Conservation (phyloP, 805 yeast genomes). For the Candida takata region DNA sequence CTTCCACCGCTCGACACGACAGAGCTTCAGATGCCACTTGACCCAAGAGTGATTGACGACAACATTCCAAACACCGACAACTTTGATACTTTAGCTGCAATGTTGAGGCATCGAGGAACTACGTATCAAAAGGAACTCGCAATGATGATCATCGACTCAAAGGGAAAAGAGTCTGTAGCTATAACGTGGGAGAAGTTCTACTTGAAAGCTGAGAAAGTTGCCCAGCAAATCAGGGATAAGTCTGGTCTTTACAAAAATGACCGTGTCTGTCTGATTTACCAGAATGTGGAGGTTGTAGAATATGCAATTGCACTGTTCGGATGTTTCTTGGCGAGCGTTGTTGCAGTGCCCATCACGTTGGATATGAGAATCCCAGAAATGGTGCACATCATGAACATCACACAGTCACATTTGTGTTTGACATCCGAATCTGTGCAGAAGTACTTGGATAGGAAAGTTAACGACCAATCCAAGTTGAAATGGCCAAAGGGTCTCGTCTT, state of each 20-base stretch:
- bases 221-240: slow-evolving; percentile 71
- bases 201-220: slow-evolving; percentile 77
- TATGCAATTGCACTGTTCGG: slow-evolving; percentile 84
- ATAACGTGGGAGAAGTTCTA: slow-evolving; percentile 90
- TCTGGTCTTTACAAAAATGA: slow-evolving; percentile 72
- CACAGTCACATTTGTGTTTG: slow-evolving; percentile 71
- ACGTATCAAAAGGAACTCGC: slow-evolving; percentile 64
- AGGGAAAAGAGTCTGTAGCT: slow-evolving; percentile 70
- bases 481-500: slow-evolving; percentile 73
- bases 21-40: slow-evolving; percentile 38
- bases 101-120: slow-evolving; percentile 66
- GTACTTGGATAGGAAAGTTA: slow-evolving; percentile 56
- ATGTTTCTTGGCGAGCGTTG: slow-evolving; percentile 87
- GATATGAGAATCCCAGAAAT: slow-evolving; percentile 64
- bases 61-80: slow-evolving; percentile 31
- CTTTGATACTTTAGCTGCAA: slow-evolving; percentile 60
- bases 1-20: slow-evolving; percentile 25
- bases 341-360: slow-evolving; percentile 88
- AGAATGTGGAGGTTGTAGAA: slow-evolving; percentile 76
- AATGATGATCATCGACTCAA: slow-evolving; percentile 60
- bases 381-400: slow-evolving; percentile 58
- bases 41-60: slow-evolving; percentile 46
- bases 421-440: slow-evolving; percentile 76
- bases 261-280: slow-evolving; percentile 77
- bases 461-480: slow-evolving; percentile 37